Evolutionary conservation across 192 early-diverging fungal genomes (phyloP).

Genomic region (Haplosporangium gracile): DNA sequence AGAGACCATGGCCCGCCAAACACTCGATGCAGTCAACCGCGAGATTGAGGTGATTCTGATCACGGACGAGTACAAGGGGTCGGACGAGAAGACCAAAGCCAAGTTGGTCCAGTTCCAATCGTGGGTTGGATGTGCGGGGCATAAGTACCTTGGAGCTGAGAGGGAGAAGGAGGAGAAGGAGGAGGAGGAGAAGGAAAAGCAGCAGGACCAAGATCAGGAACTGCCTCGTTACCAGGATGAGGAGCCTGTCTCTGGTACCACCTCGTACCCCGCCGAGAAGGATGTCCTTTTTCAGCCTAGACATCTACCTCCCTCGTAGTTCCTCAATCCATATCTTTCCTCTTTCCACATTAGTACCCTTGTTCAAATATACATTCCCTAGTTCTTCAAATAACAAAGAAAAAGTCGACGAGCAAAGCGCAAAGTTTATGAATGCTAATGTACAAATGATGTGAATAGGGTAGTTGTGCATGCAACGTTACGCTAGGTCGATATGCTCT

Average conservation of each 20-base stretch:
- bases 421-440: too few relatives aligned
- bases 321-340: too few relatives aligned
- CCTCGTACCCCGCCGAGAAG: slow-evolving; percentile 6
- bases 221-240: not conserved
- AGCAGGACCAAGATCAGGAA: not conserved
- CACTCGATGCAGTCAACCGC: not conserved
- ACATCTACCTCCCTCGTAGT: too few relatives aligned
- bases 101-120: slow-evolving; percentile 12
- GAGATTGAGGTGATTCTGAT: slow-evolving; percentile 7
- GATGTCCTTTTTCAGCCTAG: not conserved
- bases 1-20: not conserved
- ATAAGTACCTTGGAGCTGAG: not conserved
- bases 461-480: too few relatives aligned
- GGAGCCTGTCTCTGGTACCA: too few relatives aligned
- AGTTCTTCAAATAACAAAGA: too few relatives aligned
- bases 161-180: not conserved
- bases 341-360: too few relatives aligned
- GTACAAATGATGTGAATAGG: too few relatives aligned
- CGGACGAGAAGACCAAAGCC: slow-evolving; percentile 25
- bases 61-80: slow-evolving; percentile 4
- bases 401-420: too few relatives aligned
- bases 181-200: not conserved
- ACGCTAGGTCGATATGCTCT: not conserved
- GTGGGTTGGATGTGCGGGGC: not conserved
- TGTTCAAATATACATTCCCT: too few relatives aligned